phyloP scores from a whole-genome alignment of 208 protist genomes.

The Leptomonas seymouri region DNA sequence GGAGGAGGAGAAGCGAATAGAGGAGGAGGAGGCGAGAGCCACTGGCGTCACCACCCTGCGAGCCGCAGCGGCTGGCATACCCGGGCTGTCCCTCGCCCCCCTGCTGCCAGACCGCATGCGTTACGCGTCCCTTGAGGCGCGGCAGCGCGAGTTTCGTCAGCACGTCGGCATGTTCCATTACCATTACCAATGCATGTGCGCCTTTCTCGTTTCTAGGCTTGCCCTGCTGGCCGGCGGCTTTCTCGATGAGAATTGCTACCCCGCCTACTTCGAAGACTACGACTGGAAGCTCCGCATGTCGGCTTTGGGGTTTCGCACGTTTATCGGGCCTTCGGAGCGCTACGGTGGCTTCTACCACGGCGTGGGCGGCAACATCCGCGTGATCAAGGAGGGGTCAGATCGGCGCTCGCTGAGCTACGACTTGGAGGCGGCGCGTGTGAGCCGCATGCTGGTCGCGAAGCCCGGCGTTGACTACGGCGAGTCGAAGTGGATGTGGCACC shows the following conservation, averaged over 20 bases:
- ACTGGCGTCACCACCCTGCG: constrained; percentile 7
- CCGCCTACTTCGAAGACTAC: constrained; percentile 25
- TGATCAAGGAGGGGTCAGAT: constrained; percentile 2
- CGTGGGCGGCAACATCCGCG: constrained; percentile 20
- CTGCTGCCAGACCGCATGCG: constrained; percentile 15
- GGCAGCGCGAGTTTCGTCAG: constrained; percentile 10
- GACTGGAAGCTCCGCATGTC: constrained; percentile 19
- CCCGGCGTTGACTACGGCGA: constrained; percentile 27
- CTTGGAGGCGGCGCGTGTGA: not conserved
- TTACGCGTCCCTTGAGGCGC: constrained; percentile 2
- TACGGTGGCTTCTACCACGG: constrained; percentile 19
- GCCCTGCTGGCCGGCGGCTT: constrained; percentile 26
- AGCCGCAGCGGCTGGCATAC: not conserved
- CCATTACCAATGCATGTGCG: constrained; percentile 20
- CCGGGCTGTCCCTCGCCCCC: not conserved
- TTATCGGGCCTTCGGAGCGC: constrained; percentile 12
- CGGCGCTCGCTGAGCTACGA: constrained; percentile 16
- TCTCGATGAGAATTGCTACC: constrained; percentile 27
- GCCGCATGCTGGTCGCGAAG: constrained; percentile 17
- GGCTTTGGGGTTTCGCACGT: constrained; percentile 15
- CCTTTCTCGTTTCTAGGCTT: constrained; percentile 20
- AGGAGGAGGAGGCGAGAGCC: constrained; percentile 8
- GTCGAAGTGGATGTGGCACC: constrained; percentile 25
- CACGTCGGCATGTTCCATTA: constrained; percentile 25
- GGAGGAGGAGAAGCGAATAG: constrained; percentile 16